phyloP scores from a whole-genome alignment of 768 basidiomycete species.

The Boletus rubropictus region DNA sequence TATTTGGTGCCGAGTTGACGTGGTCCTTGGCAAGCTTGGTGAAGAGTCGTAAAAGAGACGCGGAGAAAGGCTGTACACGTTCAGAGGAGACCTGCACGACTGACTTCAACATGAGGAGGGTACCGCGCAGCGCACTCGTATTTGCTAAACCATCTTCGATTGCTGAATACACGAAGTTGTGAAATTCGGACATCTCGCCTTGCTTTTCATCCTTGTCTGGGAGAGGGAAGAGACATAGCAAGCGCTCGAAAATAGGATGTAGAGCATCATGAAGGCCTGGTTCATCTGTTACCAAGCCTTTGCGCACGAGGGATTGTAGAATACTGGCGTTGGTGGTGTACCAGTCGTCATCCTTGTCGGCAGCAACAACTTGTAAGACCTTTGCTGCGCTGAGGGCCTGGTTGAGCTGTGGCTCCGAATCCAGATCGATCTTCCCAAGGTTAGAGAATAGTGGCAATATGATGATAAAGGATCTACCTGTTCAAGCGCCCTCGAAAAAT shows the following conservation, averaged over 20 bases:
- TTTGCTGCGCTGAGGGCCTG: constrained; percentile 79
- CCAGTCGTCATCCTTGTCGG: constrained; percentile 83
- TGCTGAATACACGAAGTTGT: constrained; percentile 65
- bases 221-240: constrained; percentile 71
- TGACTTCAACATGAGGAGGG: constrained; percentile 81
- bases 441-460: constrained; percentile 1
- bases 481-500: constrained; percentile 80
- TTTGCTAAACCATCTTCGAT: constrained; percentile 78
- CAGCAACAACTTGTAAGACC: constrained; percentile 79
- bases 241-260: constrained; percentile 75
- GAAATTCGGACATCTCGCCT: constrained; percentile 69
- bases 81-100: constrained; percentile 77
- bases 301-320: constrained; percentile 80
- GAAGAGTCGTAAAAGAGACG: constrained; percentile 74
- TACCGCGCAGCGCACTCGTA: constrained; percentile 65
- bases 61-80: constrained; percentile 74
- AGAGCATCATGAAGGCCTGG: constrained; percentile 72
- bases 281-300: constrained; percentile 80
- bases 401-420: constrained; percentile 53
- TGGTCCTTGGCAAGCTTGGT: constrained; percentile 87
- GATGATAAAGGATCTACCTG: constrained; percentile 41
- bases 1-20: constrained; percentile 47
- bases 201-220: constrained; percentile 73
- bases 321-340: constrained; percentile 62
- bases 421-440: constrained; percentile 59